Base-by-base conservation (phyloP, 1,284 basidiomycete species). In the Ganoderma meredithae region DNA sequence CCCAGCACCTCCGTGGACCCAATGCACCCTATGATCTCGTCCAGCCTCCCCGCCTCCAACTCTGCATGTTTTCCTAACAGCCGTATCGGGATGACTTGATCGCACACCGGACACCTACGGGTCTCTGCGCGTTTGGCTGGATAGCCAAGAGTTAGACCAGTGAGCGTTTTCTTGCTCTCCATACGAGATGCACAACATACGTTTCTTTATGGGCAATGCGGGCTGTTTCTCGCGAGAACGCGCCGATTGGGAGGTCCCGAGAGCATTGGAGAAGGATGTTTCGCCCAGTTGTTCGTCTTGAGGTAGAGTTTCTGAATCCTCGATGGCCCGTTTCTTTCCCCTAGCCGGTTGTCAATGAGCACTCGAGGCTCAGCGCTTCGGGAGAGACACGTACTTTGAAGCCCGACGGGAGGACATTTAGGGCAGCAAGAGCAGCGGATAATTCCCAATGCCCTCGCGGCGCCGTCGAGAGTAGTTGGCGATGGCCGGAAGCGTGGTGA, bases 101-200 rank as follows among this genome's bases (percentile, higher is more conserved):
- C 80, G 77, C 92, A 94, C 47, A 90, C 86, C 0, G 92, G 93
- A 75, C 92, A 94, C 65, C 82, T 81, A 68, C 88, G 83, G 1
- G 90, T 93, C 76, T 93, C 91, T 15, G 90, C 92, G 56, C 89
- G 87, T 79, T 88, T 92, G 4, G 84, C 90, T 91, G 56, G 6
- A 52, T 61, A 53, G 43, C 52, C 52, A 25, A 36, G 6, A 12
- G 47, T 52, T 52, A 10, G 47, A 13, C 13, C 47, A 25, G 3
- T 27, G 22, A 47, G 44, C 3, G 0, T 25, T 25, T 25, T 3
- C 12, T 8, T 22, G 10, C 2, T 13, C 19, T 10, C 31, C 36
- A 33, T 19, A 15, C n/a, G 25, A 52, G 49, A 31, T 27, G n/a
- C 40, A 31, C 53, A 59, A 63, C 76, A 53, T 72, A 79, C 78